Evolutionary conservation across 1,284 basidiomycete genomes (phyloP).

Genomic region (Ceratobasidium sp.): DNA sequence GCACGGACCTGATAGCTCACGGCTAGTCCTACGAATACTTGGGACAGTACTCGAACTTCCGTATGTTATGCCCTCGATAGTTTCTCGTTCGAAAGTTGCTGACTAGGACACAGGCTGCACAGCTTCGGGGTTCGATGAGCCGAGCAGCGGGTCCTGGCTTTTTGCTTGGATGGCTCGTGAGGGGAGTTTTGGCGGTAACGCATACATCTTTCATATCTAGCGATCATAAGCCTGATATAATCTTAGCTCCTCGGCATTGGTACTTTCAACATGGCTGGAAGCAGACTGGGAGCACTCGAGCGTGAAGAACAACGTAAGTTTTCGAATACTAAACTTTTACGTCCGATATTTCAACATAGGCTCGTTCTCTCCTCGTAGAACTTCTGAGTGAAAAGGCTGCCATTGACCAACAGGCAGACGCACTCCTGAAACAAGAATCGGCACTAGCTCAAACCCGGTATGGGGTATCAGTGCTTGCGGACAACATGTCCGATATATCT

Average conservation of each 20-base stretch:
- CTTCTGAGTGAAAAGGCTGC: background rate
- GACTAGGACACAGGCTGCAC: background rate
- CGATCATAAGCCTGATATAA: background rate
- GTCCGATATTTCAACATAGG: too few species aligned
- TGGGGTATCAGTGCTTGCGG: background rate
- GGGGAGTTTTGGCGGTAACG: slow-evolving; percentile 1
- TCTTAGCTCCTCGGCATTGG: background rate
- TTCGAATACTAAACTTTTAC: too few species aligned
- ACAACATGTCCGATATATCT: background rate
- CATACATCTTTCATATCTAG: background rate
- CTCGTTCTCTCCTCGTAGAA: too few species aligned
- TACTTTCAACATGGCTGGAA: slow-evolving; percentile 5
- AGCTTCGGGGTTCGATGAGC: background rate
- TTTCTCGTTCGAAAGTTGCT: background rate
- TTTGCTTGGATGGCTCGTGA: background rate
- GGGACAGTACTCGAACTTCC: background rate
- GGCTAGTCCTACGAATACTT: too few species aligned
- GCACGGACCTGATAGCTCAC: too few species aligned
- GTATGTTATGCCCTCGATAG: background rate
- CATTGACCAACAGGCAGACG: background rate
- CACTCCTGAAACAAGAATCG: background rate
- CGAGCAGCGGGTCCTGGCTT: background rate
- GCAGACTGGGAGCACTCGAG: background rate
- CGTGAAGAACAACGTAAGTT: background rate
- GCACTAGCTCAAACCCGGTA: background rate